Base-by-base conservation (phyloP, 768 basidiomycete genomes). In the Stropharia rugosoannulata region DNA sequence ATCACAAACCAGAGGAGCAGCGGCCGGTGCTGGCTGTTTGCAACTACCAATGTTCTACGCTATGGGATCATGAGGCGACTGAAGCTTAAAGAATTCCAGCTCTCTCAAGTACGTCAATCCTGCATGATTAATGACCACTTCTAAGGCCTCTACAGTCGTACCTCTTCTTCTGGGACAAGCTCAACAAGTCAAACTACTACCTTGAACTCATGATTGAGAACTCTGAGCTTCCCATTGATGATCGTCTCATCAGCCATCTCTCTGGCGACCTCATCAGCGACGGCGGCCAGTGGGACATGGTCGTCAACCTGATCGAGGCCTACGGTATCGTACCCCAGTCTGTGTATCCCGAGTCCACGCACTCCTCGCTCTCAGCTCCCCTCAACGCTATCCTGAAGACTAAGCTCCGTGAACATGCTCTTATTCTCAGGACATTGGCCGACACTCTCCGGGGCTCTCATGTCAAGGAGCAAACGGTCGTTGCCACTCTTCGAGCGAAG, bases 211-310 rank as follows among this genome's bases (percentile, higher is more conserved):
- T 89, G 46, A 90, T 98, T 61, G 79, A 96, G 70, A 81, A 89
- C 52, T 86, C 86, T 0, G 85, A 91, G 59, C 79, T 85, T 39
- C 87, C 91, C 0, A 72, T 95, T 48, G 91, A 96, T 51, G 86
- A 91, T 65, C 84, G 95, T 6, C 79, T 95, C n/a, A 76, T 97
- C 51, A 81, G 76, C 49, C 86, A 87, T 74, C 81, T 98, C 44
- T 80, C 89, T 7, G 65, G 71, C 6, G 89, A 88, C 57, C 90
- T 92, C 41, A 86, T 96, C 67, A 87, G 84, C 62, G 95, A 97
- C 66, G 94, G 94, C 48, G 95, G 95, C 7, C 95, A 96, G 69
- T 95, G 90, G 88, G 95, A 98, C 66, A 98, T 96, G 94, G 85
- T 73, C 5, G 78, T 82, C 61, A 83, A 75, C 60, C 71, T 79